Evolutionary conservation across 495 filamentous ascomycete species (phyloP).

Genomic region (Xylaria palmicola): DNA sequence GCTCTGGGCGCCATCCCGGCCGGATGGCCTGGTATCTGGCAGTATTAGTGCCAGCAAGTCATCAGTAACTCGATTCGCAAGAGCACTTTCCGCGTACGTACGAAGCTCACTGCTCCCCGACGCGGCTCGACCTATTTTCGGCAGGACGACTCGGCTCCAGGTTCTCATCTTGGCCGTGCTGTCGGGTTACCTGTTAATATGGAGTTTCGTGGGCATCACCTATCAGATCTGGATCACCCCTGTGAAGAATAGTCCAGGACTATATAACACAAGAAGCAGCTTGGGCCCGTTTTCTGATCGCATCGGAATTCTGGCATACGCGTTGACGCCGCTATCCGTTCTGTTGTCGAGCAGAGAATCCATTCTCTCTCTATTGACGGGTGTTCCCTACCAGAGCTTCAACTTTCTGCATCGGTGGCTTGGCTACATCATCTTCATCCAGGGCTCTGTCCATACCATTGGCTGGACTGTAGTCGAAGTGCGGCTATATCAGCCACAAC

Average conservation of each 20-base stretch:
- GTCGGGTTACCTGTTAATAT: constrained; percentile 55
- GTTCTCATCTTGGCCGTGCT: constrained; percentile 47
- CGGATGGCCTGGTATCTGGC: constrained; percentile 35
- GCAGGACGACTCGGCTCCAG: constrained; percentile 41
- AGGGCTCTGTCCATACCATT: constrained; percentile 62
- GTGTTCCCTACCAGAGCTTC: constrained; percentile 66
- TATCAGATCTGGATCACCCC: constrained; percentile 63
- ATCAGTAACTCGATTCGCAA: constrained; percentile 23
- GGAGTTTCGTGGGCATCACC: constrained; percentile 60
- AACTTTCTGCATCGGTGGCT: constrained; percentile 69
- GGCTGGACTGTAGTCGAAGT: constrained; percentile 63
- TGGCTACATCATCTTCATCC: constrained; percentile 62
- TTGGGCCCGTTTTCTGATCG: constrained; percentile 63
- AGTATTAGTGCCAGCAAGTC: constrained; percentile 11
- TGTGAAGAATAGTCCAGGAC: constrained; percentile 42
- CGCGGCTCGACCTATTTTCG: constrained; percentile 32
- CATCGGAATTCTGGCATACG: constrained; percentile 63
- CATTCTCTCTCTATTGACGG: constrained; percentile 59
- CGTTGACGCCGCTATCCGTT: constrained; percentile 62
- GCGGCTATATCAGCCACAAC: constrained; percentile 64
- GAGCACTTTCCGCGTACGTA: constrained; percentile 28
- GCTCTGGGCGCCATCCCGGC: constrained; percentile 36
- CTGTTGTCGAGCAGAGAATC: constrained; percentile 60
- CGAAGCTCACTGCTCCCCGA: constrained; percentile 49
- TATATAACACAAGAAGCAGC: constrained; percentile 56